Evolutionary conservation across 2,329 filamentous ascomycete species (phyloP).

Genomic region (Penicillium italicum): DNA sequence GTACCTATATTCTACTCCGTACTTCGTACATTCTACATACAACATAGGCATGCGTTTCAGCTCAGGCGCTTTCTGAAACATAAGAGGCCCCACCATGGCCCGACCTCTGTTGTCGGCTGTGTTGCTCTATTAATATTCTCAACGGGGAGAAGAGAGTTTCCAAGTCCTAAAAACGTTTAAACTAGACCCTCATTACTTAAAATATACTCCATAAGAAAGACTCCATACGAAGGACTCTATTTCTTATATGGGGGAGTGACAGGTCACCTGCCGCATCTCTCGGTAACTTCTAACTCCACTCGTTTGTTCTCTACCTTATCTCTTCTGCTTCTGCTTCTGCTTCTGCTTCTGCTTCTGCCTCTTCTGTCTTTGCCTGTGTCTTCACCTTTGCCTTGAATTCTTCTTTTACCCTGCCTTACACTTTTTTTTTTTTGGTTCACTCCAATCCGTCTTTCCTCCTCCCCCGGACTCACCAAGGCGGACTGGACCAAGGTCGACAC

Average conservation of each 20-base stretch:
- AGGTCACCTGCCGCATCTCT: slow-evolving; percentile 10
- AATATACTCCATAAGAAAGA: background rate
- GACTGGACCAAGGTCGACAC: slow-evolving; percentile 25
- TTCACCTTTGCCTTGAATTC: background rate
- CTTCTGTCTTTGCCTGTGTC: background rate
- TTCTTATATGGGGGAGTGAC: slow-evolving; percentile 6
- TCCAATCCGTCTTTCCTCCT: slow-evolving; percentile 8
- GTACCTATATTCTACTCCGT: background rate
- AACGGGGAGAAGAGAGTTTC: background rate
- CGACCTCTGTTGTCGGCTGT: slow-evolving; percentile 21
- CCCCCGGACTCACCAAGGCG: slow-evolving; percentile 7
- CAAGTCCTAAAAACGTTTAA: background rate
- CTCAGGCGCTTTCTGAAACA: slow-evolving; percentile 28
- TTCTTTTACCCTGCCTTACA: slow-evolving; percentile 5
- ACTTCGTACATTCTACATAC: background rate
- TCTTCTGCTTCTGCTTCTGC: slow-evolving; percentile 14
- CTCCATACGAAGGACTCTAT: background rate
- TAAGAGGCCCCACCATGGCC: slow-evolving; percentile 17
- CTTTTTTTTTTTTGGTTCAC: background rate
- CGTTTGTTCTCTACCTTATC: slow-evolving; percentile 13
- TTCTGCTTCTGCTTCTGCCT: slow-evolving; percentile 1
- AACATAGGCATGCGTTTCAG: slow-evolving; percentile 6
- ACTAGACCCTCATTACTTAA: background rate
- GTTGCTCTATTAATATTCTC: slow-evolving; percentile 25
- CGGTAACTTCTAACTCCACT: slow-evolving; percentile 13